phyloP scores from a whole-genome alignment of 805 yeast species.

The Saturnispora besseyi region DNA sequence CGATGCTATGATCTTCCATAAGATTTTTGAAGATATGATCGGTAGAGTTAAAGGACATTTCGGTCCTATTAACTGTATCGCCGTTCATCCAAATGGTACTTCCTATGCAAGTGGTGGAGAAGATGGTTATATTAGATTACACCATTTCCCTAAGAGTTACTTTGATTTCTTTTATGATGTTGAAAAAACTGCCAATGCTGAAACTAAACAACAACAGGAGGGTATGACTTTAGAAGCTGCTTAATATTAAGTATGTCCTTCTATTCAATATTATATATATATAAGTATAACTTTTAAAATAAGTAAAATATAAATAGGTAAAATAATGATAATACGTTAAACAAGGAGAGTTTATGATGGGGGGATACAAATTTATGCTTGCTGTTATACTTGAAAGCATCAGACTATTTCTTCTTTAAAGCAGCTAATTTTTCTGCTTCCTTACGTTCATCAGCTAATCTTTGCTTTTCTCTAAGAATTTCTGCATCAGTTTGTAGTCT shows the following conservation, averaged over 20 bases:
- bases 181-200: slow-evolving; percentile 61
- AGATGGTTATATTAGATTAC: slow-evolving; percentile 94
- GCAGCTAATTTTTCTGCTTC: slow-evolving; percentile 22
- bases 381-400: too few species aligned
- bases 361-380: too few species aligned
- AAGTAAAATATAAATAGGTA: too few species aligned
- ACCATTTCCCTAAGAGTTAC: slow-evolving; percentile 85
- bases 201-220: slow-evolving; percentile 19
- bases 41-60: slow-evolving; percentile 98
- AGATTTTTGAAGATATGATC: slow-evolving; percentile 88
- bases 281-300: background rate
- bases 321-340: too few species aligned
- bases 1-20: slow-evolving; percentile 93
- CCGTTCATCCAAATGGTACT: slow-evolving; percentile 89
- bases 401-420: slow-evolving; percentile 9
- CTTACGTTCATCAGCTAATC: slow-evolving; percentile 49
- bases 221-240: slow-evolving; percentile 3
- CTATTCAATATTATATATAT: background rate
- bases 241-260: background rate
- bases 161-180: slow-evolving; percentile 90
- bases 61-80: slow-evolving; percentile 94
- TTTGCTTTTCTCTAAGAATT: slow-evolving; percentile 81
- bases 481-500: slow-evolving; percentile 88
- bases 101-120: slow-evolving; percentile 97
- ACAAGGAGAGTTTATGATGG: too few species aligned